Evolutionary conservation across 176 grass and related monocot genomes (phyloP).

Genomic region (Carex parvula): DNA sequence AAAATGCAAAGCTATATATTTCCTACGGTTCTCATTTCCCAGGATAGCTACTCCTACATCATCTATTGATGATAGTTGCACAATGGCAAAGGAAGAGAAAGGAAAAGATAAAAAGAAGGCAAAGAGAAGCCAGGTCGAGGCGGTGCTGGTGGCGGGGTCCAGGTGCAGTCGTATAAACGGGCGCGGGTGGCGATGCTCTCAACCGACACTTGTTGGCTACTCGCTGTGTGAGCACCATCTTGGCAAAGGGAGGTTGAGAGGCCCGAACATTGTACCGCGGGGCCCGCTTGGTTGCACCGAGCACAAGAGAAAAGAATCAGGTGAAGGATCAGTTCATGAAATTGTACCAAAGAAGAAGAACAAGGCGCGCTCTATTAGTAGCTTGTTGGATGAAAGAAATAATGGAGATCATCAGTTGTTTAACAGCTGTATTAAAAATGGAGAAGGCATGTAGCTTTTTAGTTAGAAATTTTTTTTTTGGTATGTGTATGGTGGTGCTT

Average conservation of each 20-base stretch:
- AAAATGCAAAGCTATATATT: not conserved
- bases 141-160: conserved; percentile 61
- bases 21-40: not conserved
- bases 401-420: conserved; percentile 11
- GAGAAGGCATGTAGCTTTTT: not conserved
- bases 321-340: not conserved
- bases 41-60: not conserved
- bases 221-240: conserved; percentile 92
- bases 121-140: conserved; percentile 37
- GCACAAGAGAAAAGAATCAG: not conserved
- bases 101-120: conserved; percentile 26
- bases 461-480: not conserved
- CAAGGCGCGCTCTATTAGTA: conserved; percentile 3
- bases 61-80: not conserved
- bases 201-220: conserved; percentile 79
- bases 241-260: conserved; percentile 62
- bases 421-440: not conserved
- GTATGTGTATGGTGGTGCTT: not conserved
- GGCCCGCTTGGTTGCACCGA: conserved; percentile 55
- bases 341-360: conserved; percentile 29
- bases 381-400: conserved; percentile 19
- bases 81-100: conserved; percentile 16
- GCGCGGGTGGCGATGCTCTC: conserved; percentile 90
- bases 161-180: conserved; percentile 96
- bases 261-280: not conserved